Evolutionary conservation across 305 asterid genomes (phyloP).

Genomic region (Ilex paraguariensis): DNA sequence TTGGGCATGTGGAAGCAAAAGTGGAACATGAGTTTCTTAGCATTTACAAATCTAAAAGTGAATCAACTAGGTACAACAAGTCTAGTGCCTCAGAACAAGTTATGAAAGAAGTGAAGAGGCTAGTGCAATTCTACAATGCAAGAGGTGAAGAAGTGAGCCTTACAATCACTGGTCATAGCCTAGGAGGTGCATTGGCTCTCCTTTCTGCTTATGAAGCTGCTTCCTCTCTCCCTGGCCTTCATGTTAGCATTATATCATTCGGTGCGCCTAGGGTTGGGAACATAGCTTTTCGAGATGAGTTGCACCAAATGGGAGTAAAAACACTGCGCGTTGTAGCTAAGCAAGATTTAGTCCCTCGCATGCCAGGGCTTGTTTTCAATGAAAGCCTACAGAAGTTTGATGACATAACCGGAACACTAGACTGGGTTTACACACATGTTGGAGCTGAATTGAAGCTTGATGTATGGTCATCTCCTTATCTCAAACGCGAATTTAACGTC

Average conservation of each 20-base stretch:
- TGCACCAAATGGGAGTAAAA: conserved; percentile 56
- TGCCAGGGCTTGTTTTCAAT: too few relatives aligned
- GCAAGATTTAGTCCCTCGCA: conserved; percentile 63
- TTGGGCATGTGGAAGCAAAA: conserved; percentile 26
- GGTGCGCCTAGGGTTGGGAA: too few relatives aligned
- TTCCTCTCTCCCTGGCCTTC: too few relatives aligned
- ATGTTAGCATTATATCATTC: too few relatives aligned
- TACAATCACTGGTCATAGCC: conserved; percentile 42
- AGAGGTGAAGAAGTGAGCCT: too few relatives aligned
- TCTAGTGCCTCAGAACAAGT: too few relatives aligned
- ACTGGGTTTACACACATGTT: conserved; percentile 78
- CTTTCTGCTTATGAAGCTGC: conserved; percentile 65
- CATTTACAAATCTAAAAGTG: conserved; percentile 53
- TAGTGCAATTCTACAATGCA: too few relatives aligned
- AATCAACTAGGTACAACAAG: too few relatives aligned
- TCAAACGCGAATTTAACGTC: conserved; percentile 51
- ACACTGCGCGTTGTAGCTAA: conserved; percentile 48
- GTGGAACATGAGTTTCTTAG: conserved; percentile 76
- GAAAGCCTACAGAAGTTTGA: conserved; percentile 36
- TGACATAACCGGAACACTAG: conserved; percentile 32
- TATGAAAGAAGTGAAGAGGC: too few relatives aligned
- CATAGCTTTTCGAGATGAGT: conserved; percentile 6
- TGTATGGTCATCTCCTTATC: conserved; percentile 46
- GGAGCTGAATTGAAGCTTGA: conserved; percentile 68
- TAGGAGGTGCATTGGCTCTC: conserved; percentile 70